A percentile compares a stretch with the other conserved stretches of the same genome.
Evolutionary conservation across 176 grass and related monocot genomes (phyloP).

Genomic region (Zoysia japonica): DNA sequence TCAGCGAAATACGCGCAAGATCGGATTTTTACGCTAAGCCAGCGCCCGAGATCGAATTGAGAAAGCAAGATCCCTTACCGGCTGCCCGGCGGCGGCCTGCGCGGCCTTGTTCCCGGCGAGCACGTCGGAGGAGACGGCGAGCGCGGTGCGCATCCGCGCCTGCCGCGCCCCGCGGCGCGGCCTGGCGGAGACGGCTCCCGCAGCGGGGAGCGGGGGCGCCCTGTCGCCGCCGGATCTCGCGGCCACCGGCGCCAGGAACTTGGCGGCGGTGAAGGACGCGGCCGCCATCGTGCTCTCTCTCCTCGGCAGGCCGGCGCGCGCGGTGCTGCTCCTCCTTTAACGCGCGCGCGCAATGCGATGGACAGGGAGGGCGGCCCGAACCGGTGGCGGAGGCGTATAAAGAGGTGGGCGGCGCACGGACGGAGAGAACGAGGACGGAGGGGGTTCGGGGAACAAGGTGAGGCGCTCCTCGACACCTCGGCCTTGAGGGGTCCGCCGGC

Average conservation of each 20-base stretch:
- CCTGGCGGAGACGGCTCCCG: not conserved
- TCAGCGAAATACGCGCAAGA: not conserved
- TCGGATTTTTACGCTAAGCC: constrained; percentile 6
- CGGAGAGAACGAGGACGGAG: constrained; percentile 46
- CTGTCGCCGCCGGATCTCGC: constrained; percentile 63
- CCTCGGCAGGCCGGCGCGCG: not conserved
- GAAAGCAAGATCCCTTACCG: constrained; percentile 6
- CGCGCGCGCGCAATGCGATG: not conserved
- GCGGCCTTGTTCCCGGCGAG: constrained; percentile 49
- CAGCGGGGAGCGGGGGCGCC: not conserved
- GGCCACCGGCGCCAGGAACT: constrained; percentile 53
- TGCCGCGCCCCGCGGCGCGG: constrained; percentile 10
- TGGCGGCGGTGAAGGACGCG: constrained; percentile 79
- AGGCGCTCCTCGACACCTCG: not conserved
- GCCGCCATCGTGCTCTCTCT: constrained; percentile 34
- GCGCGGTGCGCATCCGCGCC: constrained; percentile 35
- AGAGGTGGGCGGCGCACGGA: constrained; percentile 28
- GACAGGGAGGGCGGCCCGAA: not conserved
- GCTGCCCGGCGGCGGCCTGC: constrained; percentile 29
- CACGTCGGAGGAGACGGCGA: constrained; percentile 72
- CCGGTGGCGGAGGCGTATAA: constrained; percentile 47
- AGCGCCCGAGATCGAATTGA: not conserved
- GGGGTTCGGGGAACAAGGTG: constrained; percentile 29
- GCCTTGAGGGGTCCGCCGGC: constrained; percentile 31
- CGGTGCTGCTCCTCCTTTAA: too few relatives aligned